These are phyloP conservation scores for Saccharomyces hybrid DNA, from an alignment of 1,139 yeast species.

Conservation along the genomic window DNA sequence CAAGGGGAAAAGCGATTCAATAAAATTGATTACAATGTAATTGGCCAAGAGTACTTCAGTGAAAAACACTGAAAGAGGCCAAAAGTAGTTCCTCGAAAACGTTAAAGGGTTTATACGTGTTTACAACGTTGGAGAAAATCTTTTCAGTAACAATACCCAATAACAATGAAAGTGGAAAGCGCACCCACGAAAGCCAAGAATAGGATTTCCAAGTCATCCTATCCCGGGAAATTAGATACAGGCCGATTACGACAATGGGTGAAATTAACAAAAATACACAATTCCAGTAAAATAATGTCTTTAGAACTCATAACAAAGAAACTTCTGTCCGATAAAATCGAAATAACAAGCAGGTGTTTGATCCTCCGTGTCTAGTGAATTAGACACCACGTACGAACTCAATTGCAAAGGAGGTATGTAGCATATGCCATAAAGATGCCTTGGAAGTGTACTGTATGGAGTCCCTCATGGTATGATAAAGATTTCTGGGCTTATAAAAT, in stretches of 20 bases:
- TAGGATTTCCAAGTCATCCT: constrained; percentile 43
- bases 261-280: constrained; percentile 43
- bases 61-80: constrained; percentile 42
- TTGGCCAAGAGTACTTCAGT: constrained; percentile 46
- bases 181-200: constrained; percentile 39
- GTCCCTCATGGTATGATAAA: constrained; percentile 76
- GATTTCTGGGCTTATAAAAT: constrained; percentile 65
- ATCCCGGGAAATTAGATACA: constrained; percentile 42
- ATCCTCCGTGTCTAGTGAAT: constrained; percentile 27
- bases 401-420: constrained; percentile 63
- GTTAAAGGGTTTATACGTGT: constrained; percentile 45
- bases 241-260: constrained; percentile 47
- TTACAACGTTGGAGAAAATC: constrained; percentile 16
- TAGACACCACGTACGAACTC: constrained; percentile 36
- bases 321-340: constrained; percentile 50
- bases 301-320: constrained; percentile 52
- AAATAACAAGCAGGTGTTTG: constrained; percentile 50
- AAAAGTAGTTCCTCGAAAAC: constrained; percentile 48
- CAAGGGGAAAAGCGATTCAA: constrained; percentile 48
- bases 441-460: constrained; percentile 55
- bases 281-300: constrained; percentile 41
- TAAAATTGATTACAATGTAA: constrained; percentile 47
- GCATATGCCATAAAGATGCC: constrained; percentile 73
- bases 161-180: constrained; percentile 51
- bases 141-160: constrained; percentile 38